These are phyloP conservation scores for Suillus sp. DNA, from an alignment of 768 basidiomycete species.

Conservation along the genomic window DNA sequence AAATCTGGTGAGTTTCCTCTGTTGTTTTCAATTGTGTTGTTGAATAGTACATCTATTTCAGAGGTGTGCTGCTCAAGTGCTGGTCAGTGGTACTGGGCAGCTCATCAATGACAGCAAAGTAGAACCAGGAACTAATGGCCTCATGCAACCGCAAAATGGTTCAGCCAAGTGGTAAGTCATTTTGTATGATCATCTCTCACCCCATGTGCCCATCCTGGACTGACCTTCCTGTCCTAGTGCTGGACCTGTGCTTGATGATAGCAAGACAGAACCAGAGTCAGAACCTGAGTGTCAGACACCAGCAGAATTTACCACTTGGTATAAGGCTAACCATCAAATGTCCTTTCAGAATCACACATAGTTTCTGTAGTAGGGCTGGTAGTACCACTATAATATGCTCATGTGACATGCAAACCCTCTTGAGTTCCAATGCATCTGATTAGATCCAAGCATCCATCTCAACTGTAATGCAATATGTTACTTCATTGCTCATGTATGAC, in stretches of 20 bases:
- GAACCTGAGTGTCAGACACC: neutral
- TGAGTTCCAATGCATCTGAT: neutral
- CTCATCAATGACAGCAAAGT: too few species aligned
- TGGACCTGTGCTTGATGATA: neutral
- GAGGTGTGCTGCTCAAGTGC: too few species aligned
- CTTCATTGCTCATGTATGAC: neutral
- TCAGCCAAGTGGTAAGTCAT: neutral
- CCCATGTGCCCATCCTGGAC: too few species aligned
- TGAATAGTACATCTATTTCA: too few species aligned
- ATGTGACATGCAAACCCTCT: neutral
- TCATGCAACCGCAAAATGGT: too few species aligned
- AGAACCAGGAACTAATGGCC: too few species aligned
- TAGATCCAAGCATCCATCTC: neutral
- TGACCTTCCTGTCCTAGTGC: conserved; percentile 1
- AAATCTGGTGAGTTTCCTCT: too few species aligned
- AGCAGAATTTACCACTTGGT: neutral
- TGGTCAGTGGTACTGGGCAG: too few species aligned
- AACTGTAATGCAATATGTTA: neutral
- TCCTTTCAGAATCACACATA: too few species aligned
- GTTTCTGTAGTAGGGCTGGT: too few species aligned
- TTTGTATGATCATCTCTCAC: too few species aligned
- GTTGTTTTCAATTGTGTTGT: too few species aligned
- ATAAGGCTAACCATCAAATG: neutral
- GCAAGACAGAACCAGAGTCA: neutral
- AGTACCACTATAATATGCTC: neutral